Percentiles rank a stretch among this genome's conserved stretches.
These are phyloP conservation scores for Phycomyces nitens DNA, from an alignment of 192 early-diverging fungal species.

Conservation along the genomic window DNA sequence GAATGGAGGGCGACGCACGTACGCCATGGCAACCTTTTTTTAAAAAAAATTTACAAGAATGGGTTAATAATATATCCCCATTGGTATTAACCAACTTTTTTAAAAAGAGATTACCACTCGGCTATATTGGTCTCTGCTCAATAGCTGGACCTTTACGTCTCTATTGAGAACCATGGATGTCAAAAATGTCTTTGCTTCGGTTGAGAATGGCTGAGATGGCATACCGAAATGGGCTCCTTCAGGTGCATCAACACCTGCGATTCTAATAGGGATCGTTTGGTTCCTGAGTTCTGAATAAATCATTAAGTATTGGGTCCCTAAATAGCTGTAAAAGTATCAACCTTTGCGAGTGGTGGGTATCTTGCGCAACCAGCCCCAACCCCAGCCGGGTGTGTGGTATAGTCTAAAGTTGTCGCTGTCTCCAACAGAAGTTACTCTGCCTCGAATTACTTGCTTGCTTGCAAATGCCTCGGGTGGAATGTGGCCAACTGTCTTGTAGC, in stretches of 20 bases:
- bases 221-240: constrained; percentile 68
- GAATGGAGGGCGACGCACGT: constrained; percentile 36
- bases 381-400: constrained; percentile 51
- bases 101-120: constrained; percentile 43
- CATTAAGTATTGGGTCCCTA: background rate
- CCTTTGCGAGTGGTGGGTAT: constrained; percentile 39
- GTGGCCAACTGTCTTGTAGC: constrained; percentile 42
- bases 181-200: constrained; percentile 55
- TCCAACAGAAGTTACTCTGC: constrained; percentile 46
- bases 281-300: constrained; percentile 44
- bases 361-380: constrained; percentile 43
- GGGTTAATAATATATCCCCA: too few species aligned
- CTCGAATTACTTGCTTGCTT: constrained; percentile 30
- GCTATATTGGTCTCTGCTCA: constrained; percentile 55
- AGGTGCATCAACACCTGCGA: constrained; percentile 70
- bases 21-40: constrained; percentile 55
- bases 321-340: background rate
- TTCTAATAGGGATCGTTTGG: constrained; percentile 58
- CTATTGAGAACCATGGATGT: constrained; percentile 38
- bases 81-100: too few species aligned
- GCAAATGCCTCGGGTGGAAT: constrained; percentile 44
- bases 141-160: constrained; percentile 44
- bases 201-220: constrained; percentile 54
- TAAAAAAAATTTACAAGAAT: too few species aligned
- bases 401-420: constrained; percentile 57